phyloP scores from a whole-genome alignment of 768 basidiomycete species.

The Tricholoma furcatifolium region DNA sequence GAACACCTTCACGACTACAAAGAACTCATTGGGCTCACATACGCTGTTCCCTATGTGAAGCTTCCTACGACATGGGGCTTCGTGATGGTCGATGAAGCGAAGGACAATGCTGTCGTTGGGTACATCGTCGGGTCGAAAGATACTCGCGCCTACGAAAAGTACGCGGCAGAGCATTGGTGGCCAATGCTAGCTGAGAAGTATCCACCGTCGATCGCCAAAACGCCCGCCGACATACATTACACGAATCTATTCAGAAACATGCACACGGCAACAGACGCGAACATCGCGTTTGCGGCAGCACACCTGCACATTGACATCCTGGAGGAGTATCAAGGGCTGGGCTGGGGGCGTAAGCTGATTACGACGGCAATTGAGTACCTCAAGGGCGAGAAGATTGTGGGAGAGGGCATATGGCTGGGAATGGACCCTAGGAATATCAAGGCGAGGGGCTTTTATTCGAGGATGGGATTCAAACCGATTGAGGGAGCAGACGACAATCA shows the following conservation, averaged over 20 bases:
- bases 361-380: slow-evolving; percentile 52
- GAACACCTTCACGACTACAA: slow-evolving; percentile 56
- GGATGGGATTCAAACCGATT: slow-evolving; percentile 59
- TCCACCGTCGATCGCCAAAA: slow-evolving; percentile 32
- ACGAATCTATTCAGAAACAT: slow-evolving; percentile 40
- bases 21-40: slow-evolving; percentile 70
- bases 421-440: slow-evolving; percentile 60
- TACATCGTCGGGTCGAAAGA: slow-evolving; percentile 70
- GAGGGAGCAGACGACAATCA: slow-evolving; percentile 48
- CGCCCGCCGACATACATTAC: slow-evolving; percentile 44
- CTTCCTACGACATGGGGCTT: slow-evolving; percentile 71
- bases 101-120: slow-evolving; percentile 55
- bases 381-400: slow-evolving; percentile 36
- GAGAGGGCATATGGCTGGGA: slow-evolving; percentile 65
- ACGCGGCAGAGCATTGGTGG: slow-evolving; percentile 62
- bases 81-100: slow-evolving; percentile 58
- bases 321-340: slow-evolving; percentile 61
- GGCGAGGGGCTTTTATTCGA: slow-evolving; percentile 61
- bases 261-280: slow-evolving; percentile 47
- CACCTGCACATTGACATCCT: slow-evolving; percentile 78
- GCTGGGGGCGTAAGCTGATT: slow-evolving; percentile 71
- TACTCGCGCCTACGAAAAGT: slow-evolving; percentile 61
- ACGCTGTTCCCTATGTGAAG: slow-evolving; percentile 74
- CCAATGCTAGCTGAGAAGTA: slow-evolving; percentile 59
- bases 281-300: slow-evolving; percentile 64